Evolutionary conservation across 306 rosid species (phyloP), one percentile per base, ranked within the genome.

Genomic region (Medicago truncatula): DNA sequence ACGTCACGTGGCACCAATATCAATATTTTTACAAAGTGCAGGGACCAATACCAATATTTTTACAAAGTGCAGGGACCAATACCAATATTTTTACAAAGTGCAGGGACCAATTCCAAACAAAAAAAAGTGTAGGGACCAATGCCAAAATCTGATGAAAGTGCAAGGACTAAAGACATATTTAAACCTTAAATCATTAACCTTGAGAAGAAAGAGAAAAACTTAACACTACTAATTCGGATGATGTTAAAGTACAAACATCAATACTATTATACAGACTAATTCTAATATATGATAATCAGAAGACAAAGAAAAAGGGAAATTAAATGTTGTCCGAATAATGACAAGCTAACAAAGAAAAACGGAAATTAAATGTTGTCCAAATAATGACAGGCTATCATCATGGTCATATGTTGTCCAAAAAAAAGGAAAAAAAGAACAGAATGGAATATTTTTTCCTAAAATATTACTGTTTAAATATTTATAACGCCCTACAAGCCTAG

Each of bases 241-340:
- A 25, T 13, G 5, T 60, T 40, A 60, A 28, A 60, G 66, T 28
- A 6, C 66, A 60, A 28, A 40, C 17, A 60, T 10, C 10, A 59
- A 59, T 25, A 59, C 39, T 57, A 57, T 57, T 21, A 57, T 57
- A 25, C 14, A 57, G 38, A 57, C 36, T 58, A 5, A 6, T 58
- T 8, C 64, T 58, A 58, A 5, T 59, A 23, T 21, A 58, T 58
- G 38, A 58, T 23, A 59, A 59, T 59, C 67, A 14, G 43, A 53
- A 53, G 25, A 53, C 5, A 11, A 10, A 59, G 9, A 10, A 7
- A 16, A 36, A 36, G 13, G 3, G 23, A 36, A 63, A 38, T 31
- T 61, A 28, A 28, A 28, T 28, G 31, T 3, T 28, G 31, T 28
- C 31, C 31, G 4, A 61, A 61, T 31, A 62, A 15, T 14, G 18